phyloP scores from a whole-genome alignment of 2,329 filamentous ascomycete genomes.

The Botrytis elliptica region DNA sequence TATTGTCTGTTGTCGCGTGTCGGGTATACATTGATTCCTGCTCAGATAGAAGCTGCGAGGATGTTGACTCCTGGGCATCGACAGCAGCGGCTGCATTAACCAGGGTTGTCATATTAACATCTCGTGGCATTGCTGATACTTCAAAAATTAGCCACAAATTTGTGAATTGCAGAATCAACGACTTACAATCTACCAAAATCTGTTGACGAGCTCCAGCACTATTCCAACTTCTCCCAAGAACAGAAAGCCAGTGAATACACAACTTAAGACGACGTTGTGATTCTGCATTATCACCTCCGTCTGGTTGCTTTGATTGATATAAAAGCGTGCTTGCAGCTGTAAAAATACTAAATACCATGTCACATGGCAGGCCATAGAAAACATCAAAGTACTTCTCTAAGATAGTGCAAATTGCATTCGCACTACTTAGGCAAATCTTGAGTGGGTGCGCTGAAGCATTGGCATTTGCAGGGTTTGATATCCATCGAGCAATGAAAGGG shows the following conservation, averaged over 20 bases:
- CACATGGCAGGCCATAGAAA: constrained; percentile 35
- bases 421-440: constrained; percentile 33
- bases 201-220: constrained; percentile 36
- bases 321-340: constrained; percentile 36
- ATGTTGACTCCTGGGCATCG: constrained; percentile 5
- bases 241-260: constrained; percentile 38
- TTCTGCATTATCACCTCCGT: constrained; percentile 24
- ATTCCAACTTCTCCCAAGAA: constrained; percentile 37
- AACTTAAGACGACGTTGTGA: constrained; percentile 31
- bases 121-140: constrained; percentile 20
- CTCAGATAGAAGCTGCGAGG: constrained; percentile 4
- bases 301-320: constrained; percentile 30
- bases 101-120: constrained; percentile 15
- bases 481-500: constrained; percentile 36
- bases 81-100: not conserved
- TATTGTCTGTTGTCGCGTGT: not conserved
- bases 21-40: constrained; percentile 6
- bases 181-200: constrained; percentile 35
- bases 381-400: constrained; percentile 36
- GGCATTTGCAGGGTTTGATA: constrained; percentile 22
- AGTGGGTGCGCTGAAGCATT: constrained; percentile 27
- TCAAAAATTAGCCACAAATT: constrained; percentile 19
- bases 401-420: constrained; percentile 35
- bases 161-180: constrained; percentile 27
- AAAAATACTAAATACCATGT: constrained; percentile 38